A percentile compares a stretch with the other conserved stretches of the same genome.
These are phyloP conservation scores for Parsonsia alboflavescens DNA, from an alignment of 257 asterid species.

Conservation along the genomic window DNA sequence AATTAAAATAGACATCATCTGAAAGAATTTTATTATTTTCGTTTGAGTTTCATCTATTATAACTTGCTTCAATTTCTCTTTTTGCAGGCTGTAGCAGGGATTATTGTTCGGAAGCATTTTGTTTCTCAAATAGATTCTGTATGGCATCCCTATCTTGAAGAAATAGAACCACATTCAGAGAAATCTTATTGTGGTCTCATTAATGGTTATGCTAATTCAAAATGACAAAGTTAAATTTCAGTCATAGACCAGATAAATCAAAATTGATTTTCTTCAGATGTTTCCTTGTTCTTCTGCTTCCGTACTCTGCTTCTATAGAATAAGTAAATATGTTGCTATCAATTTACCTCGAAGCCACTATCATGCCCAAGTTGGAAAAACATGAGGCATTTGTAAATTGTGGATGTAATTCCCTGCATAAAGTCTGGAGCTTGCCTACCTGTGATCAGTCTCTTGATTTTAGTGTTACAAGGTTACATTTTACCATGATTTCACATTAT, in stretches of 20 bases:
- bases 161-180: not conserved
- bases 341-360: not conserved
- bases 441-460: not conserved
- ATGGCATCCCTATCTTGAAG: constrained; percentile 21
- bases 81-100: constrained; percentile 81
- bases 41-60: not conserved
- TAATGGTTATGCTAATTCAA: not conserved
- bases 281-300: not conserved
- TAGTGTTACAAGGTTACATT: not conserved
- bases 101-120: constrained; percentile 78
- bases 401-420: not conserved
- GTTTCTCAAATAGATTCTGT: constrained; percentile 83
- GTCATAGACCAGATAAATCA: not conserved
- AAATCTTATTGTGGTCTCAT: not conserved
- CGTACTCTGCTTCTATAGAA: not conserved
- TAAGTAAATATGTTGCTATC: not conserved
- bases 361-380: not conserved
- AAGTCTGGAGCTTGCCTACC: not conserved
- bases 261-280: not conserved
- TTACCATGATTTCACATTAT: not conserved
- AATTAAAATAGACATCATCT: not conserved
- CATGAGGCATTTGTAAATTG: not conserved
- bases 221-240: not conserved
- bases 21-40: not conserved
- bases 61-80: constrained; percentile 18